These are phyloP conservation scores for Ilex asprella DNA, from an alignment of 257 asterid species.

Conservation along the genomic window DNA sequence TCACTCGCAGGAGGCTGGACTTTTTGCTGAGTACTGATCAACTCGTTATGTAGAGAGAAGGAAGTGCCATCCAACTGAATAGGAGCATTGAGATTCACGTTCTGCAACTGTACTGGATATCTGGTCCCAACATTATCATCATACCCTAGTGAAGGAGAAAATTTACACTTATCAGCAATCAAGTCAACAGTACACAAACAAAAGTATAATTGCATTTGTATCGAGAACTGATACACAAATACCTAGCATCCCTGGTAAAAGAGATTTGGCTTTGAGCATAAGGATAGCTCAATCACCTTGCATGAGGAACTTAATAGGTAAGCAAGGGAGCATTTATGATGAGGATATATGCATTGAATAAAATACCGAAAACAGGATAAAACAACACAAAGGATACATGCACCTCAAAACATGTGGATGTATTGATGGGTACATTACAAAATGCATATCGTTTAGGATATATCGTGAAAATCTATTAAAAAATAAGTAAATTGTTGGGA, in stretches of 20 bases:
- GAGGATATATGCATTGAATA: background rate
- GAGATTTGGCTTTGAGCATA: background rate
- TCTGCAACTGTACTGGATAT: conserved; percentile 41
- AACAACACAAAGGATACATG: too few species aligned
- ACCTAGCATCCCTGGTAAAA: background rate
- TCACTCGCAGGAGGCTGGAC: conserved; percentile 42
- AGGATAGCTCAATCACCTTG: background rate
- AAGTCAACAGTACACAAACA: conserved; percentile 2
- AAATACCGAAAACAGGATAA: background rate
- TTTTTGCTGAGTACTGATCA: conserved; percentile 36
- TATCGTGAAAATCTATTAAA: too few species aligned
- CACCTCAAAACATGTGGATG: too few species aligned
- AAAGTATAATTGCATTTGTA: background rate
- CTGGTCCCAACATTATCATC: conserved; percentile 36
- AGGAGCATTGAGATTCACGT: conserved; percentile 47
- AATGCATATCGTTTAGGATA: too few species aligned
- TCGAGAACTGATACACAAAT: background rate
- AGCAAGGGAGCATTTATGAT: background rate
- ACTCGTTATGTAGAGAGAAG: conserved; percentile 39
- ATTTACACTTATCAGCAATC: conserved; percentile 8
- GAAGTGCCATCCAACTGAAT: conserved; percentile 38
- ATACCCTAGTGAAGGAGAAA: conserved; percentile 43
- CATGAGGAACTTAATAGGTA: background rate
- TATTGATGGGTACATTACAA: too few species aligned
- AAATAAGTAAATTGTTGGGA: too few species aligned